Conservation (phyloP, 2,329 filamentous ascomycete genomes). For the Aspergillus flavus region DNA sequence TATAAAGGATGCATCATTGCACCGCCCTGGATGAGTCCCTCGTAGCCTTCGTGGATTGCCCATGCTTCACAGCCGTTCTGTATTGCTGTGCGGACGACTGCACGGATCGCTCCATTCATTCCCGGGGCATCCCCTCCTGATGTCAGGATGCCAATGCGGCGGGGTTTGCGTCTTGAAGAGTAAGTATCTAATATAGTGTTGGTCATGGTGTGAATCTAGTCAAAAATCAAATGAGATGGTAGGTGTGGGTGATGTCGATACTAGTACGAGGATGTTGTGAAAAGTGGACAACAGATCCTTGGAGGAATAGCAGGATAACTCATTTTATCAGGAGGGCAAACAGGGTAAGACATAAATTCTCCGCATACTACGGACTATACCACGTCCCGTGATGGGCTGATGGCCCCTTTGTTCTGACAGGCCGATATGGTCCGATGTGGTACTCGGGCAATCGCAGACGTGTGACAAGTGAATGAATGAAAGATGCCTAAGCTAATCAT, state of each 20-base stretch:
- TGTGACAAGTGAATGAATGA: background rate
- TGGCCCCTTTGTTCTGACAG: background rate
- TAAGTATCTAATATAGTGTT: slow-evolving; percentile 19
- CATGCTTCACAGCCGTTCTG: slow-evolving; percentile 79
- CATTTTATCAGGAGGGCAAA: background rate
- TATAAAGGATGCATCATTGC: slow-evolving; percentile 83
- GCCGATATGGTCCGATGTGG: slow-evolving; percentile 3
- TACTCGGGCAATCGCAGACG: background rate
- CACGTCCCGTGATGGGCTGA: background rate
- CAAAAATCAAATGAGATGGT: background rate
- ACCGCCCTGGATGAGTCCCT: slow-evolving; percentile 87
- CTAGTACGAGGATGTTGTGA: background rate
- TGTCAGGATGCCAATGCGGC: slow-evolving; percentile 85
- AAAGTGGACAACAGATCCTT: background rate
- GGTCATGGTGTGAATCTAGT: background rate
- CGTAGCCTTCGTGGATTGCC: slow-evolving; percentile 90
- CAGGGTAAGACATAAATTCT: background rate
- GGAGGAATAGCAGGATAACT: background rate
- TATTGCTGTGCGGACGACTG: slow-evolving; percentile 88
- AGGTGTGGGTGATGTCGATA: background rate
- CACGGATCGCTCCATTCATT: slow-evolving; percentile 90
- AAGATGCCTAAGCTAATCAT: background rate
- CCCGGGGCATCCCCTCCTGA: slow-evolving; percentile 92
- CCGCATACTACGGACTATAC: slow-evolving; percentile 1
- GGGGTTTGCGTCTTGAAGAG: slow-evolving; percentile 49